A percentile compares a stretch with the other conserved stretches of the same genome.
Conservation (phyloP, 176 grass and related monocot genomes). For the Alloteropsis semialata region DNA sequence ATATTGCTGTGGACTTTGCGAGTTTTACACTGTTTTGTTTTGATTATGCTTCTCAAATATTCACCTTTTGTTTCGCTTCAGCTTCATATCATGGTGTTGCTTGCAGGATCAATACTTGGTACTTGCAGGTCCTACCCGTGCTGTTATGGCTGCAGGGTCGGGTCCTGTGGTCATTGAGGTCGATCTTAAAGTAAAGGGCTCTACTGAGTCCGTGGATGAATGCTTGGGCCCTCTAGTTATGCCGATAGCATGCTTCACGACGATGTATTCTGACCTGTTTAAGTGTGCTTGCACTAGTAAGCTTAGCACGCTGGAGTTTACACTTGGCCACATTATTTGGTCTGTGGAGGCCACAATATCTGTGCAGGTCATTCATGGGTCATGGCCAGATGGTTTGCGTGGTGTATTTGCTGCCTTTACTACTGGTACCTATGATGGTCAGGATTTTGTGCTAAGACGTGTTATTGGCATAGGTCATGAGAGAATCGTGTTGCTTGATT, state of each 20-base stretch:
- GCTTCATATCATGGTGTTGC: background rate
- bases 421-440: background rate
- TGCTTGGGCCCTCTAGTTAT: background rate
- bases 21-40: background rate
- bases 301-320: background rate
- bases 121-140: background rate
- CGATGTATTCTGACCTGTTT: background rate
- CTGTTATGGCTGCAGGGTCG: background rate
- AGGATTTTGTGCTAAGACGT: too few relatives aligned
- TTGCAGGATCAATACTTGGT: slow-evolving; percentile 7
- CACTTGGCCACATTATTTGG: background rate
- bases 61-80: background rate
- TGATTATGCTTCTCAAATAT: background rate
- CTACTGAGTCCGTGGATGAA: background rate
- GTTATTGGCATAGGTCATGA: background rate
- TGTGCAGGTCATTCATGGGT: too few relatives aligned
- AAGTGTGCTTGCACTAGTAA: background rate
- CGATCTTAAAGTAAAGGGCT: background rate
- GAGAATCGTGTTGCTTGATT: background rate
- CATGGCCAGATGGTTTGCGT: background rate
- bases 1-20: too few relatives aligned
- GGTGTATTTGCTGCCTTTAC: background rate
- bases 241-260: background rate
- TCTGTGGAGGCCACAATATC: background rate
- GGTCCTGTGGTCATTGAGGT: background rate